Evolutionary conservation across 2,329 filamentous ascomycete species (phyloP), one percentile per base, ranked within the genome.

Genomic region (Talaromyces amestolkiae): DNA sequence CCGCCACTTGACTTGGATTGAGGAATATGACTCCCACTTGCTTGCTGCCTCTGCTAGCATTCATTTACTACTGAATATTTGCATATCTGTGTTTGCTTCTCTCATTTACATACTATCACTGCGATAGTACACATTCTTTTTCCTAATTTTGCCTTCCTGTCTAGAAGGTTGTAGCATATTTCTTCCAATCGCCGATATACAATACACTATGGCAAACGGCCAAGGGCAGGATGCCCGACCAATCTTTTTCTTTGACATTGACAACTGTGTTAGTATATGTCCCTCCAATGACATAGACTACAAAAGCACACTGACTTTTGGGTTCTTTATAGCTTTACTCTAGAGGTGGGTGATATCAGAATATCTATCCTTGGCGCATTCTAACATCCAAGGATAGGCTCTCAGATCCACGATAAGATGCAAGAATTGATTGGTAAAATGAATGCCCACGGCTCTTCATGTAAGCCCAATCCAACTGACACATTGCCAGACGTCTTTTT

Each of bases 361-460:
- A 3, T 31, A 22, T 62, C 4, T 17, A 58, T 22, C 43, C 37
- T 54, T 27, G 51, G 3, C 39, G 22, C n/a, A 19, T 22, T 47
- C 61, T 63, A 19, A 63, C 41, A 0, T 35, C 8, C 54, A 60
- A 31, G 58, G 65, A 10, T 67, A 89, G 91, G 86, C 75, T 87
- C 87, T 70, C 91, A 90, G 71, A 92, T 99, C 54, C 91, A 96
- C 74, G 89, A 96, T 74, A 84, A 91, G 74, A 98, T 99, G 95
- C 88, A 89, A 39, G 84, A 88, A 62, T 83, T 97, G 68, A 99
- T 98, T 74, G 79, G 81, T 79, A 67, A 74, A 73, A 65, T 43
- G 19, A 39, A 8, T 8, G 15, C 19, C 27, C 2, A n/a, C 19
- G 31, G 2, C 9, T 37, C 10, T 37, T 10, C 31, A 22, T 3